A percentile compares a stretch with the other conserved stretches of the same genome.
phyloP scores from a whole-genome alignment of 1,139 yeast genomes.

The Taphrina wiesneri region DNA sequence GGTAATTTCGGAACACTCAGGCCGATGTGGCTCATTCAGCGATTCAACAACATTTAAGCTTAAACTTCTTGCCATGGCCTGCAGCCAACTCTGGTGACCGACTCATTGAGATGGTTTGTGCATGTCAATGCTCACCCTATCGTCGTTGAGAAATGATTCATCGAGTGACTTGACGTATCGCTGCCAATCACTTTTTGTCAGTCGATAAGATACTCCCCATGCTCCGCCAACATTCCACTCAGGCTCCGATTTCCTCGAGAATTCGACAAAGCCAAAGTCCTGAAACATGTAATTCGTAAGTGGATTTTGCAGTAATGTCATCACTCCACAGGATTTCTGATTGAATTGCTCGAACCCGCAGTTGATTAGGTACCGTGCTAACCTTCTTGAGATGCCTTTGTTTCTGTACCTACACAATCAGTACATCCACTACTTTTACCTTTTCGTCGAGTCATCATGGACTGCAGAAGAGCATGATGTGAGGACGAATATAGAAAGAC shows the following conservation, averaged over 20 bases:
- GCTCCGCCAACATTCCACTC: neutral
- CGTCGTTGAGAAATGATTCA: neutral
- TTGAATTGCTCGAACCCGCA: neutral
- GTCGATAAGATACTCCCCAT: neutral
- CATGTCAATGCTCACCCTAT: neutral
- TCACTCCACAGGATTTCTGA: neutral
- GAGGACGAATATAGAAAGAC: neutral
- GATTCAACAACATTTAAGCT: neutral
- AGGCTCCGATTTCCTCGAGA: conserved; percentile 2
- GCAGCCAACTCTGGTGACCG: neutral
- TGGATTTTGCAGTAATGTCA: conserved; percentile 4
- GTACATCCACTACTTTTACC: neutral
- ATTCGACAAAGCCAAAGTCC: conserved; percentile 11
- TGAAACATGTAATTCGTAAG: conserved; percentile 14
- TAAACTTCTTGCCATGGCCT: neutral
- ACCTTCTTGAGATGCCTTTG: neutral
- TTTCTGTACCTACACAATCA: neutral
- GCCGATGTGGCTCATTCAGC: neutral
- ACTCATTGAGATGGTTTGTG: neutral
- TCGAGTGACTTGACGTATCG: neutral
- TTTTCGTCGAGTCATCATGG: neutral
- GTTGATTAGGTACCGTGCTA: neutral
- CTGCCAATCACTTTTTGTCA: neutral
- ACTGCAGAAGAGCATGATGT: neutral
- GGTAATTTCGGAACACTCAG: neutral